phyloP scores from a whole-genome alignment of 116 monocot species.

The Posidonia oceanica region DNA sequence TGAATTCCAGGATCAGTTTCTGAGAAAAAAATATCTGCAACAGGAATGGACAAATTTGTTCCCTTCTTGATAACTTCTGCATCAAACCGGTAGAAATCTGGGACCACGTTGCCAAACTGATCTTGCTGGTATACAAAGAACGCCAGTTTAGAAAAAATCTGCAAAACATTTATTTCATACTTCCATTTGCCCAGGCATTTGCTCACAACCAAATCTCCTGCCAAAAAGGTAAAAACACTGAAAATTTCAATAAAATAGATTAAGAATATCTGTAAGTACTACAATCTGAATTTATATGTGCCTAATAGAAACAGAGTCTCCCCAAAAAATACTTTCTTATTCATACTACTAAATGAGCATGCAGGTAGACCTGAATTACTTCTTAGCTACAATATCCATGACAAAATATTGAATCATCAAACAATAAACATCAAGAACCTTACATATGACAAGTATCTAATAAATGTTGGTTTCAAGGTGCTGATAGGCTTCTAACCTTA shows the following conservation, averaged over 20 bases:
- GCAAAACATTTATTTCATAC: conserved; percentile 46
- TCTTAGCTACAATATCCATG: too few species aligned
- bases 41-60: conserved; percentile 60
- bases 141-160: conserved; percentile 79
- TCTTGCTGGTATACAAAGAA: conserved; percentile 67
- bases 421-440: too few species aligned
- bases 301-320: too few species aligned
- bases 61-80: conserved; percentile 55
- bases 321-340: too few species aligned
- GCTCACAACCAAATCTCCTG: conserved; percentile 44
- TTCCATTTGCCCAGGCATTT: conserved; percentile 69
- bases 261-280: not conserved
- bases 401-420: too few species aligned
- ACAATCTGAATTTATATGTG: not conserved
- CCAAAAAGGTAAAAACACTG: conserved; percentile 8
- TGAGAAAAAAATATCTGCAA: conserved; percentile 54
- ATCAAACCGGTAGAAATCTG: conserved; percentile 67
- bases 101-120: conserved; percentile 62
- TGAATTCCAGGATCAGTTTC: conserved; percentile 47
- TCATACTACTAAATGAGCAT: too few species aligned
- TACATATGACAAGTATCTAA: too few species aligned
- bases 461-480: too few species aligned
- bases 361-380: too few species aligned
- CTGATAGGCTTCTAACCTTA: too few species aligned
- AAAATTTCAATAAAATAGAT: not conserved